Evolutionary conservation across 805 yeast genomes (phyloP), one percentile per base, ranked within the genome.

Genomic region (Torulaspora quercuum): DNA sequence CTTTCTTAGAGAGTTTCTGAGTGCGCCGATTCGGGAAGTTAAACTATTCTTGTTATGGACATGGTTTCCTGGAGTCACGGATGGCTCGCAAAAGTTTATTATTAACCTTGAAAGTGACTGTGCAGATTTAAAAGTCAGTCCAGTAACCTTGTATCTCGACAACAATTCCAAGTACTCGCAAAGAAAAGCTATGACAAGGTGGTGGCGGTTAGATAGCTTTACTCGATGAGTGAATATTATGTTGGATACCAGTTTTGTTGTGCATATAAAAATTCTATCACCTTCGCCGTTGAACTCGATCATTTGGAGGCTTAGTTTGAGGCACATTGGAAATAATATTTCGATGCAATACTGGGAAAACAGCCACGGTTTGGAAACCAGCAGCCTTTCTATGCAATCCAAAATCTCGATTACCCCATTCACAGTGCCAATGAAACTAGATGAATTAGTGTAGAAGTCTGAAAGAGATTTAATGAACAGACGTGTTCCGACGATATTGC

Each of bases 11-110:
- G 78, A 70, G 33, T 72, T 69, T 45, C 80, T 82, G 31, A 78
- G 68, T 6, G 71, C 45, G 0, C 80, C 66, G 0, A 79, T 58
- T 1, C 77, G 68, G 0, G 90, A 74, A 14, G 69, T 78, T 37
- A 83, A 57, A 1, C 68, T 53, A 28, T 63, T 57, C 22, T 60
- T 56, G 46, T 49, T 12, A 57, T 53, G 35, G 46, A 30, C 8
- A 7, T 60, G 31, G 41, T 51, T 48, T 20, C 49, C 37, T 9
- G 52, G 36, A 22, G 56, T 41, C 29, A 57, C 44, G 19, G 61
- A 50, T 3, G 95, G 95, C 48, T 85, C 94, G 64, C 95, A 85
- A 21, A 82, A 62, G 49, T 82, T 81, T 14, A 70, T 64, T 29
- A 87, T 55, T 12, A 84, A 61, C 48, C 95, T 71, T 5, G 81